Conservation (phyloP, 495 filamentous ascomycete genomes). For the Lepraria neglecta region DNA sequence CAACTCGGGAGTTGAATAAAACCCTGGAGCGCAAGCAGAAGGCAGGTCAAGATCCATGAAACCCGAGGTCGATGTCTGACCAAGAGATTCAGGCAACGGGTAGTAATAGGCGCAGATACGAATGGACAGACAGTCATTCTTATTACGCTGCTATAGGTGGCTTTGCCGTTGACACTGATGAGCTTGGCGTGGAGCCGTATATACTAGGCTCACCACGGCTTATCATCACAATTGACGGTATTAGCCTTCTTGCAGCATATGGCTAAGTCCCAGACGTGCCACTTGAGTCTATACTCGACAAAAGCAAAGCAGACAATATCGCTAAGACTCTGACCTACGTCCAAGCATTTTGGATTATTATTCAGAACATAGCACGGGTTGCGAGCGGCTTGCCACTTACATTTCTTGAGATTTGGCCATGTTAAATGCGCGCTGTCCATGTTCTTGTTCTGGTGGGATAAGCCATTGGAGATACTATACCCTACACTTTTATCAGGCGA, state of each 20-base stretch:
- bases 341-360: conserved; percentile 32
- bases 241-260: conserved; percentile 25
- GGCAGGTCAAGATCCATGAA: too few species aligned
- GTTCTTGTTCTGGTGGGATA: conserved; percentile 32
- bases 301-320: conserved; percentile 29
- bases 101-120: conserved; percentile 14
- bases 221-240: conserved; percentile 25
- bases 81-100: not conserved
- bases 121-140: conserved; percentile 32
- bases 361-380: conserved; percentile 29
- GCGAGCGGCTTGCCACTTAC: conserved; percentile 25
- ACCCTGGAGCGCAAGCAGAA: too few species aligned
- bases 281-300: conserved; percentile 22
- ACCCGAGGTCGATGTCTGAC: too few species aligned
- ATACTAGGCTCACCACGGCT: conserved; percentile 20
- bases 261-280: conserved; percentile 26
- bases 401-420: conserved; percentile 35
- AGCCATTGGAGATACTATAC: conserved; percentile 33
- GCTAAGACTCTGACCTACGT: conserved; percentile 32
- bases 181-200: not conserved
- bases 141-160: conserved; percentile 37
- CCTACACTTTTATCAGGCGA: conserved; percentile 18
- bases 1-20: not conserved
- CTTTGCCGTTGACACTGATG: conserved; percentile 26
- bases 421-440: conserved; percentile 30